These are phyloP conservation scores for Trichothecium roseum DNA, from an alignment of 2,329 filamentous ascomycete species.

Conservation along the genomic window DNA sequence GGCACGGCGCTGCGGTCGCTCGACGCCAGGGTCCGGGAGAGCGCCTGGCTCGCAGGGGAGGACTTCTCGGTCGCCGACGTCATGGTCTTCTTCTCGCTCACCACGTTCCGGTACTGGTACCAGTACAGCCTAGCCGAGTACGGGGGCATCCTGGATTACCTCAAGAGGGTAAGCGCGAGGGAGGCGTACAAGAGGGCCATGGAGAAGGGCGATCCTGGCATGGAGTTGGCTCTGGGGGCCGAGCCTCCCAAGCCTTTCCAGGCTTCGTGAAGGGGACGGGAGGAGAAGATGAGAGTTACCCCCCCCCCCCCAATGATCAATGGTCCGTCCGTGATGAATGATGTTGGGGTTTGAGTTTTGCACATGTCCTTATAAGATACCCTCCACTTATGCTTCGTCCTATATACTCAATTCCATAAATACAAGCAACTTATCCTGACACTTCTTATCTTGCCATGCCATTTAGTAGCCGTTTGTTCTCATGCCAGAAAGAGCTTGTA, in stretches of 20 bases:
- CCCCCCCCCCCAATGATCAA: too few species aligned
- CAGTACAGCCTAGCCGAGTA: conserved; percentile 30
- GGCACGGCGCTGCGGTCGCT: conserved; percentile 34
- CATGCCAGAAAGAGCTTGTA: too few species aligned
- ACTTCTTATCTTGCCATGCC: neutral
- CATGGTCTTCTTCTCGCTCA: conserved; percentile 51
- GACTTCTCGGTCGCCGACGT: conserved; percentile 57
- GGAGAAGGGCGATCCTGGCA: conserved; percentile 35
- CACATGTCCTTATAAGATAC: too few species aligned
- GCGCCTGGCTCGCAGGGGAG: conserved; percentile 46
- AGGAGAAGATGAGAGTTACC: neutral
- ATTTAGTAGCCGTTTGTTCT: neutral
- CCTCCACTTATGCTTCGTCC: too few species aligned
- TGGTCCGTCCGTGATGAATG: too few species aligned
- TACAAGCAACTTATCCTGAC: conserved; percentile 1
- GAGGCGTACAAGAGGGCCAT: conserved; percentile 36
- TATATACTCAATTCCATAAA: too few species aligned
- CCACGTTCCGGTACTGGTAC: conserved; percentile 47
- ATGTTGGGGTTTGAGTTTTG: too few species aligned
- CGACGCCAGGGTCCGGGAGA: conserved; percentile 35
- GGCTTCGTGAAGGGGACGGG: neutral
- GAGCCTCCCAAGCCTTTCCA: too few species aligned
- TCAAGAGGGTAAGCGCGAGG: conserved; percentile 30
- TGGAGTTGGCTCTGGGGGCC: conserved; percentile 21
- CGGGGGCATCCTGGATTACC: conserved; percentile 31